A percentile compares a stretch with the other conserved stretches of the same genome.
phyloP scores from a whole-genome alignment of 345 rosid genomes.

The Dipteronia sinensis region DNA sequence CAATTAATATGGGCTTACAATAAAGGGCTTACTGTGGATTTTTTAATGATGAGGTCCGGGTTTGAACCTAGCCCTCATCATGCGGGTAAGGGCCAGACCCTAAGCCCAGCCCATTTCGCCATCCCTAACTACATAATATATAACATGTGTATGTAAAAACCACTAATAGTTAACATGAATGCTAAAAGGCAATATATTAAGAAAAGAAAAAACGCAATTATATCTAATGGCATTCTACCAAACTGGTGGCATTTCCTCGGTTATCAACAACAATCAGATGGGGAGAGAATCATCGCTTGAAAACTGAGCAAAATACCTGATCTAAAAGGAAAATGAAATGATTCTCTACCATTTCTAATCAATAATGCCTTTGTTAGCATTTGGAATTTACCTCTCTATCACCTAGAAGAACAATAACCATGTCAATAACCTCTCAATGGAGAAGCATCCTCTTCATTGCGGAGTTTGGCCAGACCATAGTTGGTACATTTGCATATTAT shows the following conservation, averaged over 20 bases:
- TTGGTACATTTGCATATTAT: slow-evolving; percentile 65
- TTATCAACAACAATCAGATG: slow-evolving; percentile 16
- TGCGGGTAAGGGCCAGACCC: too few relatives aligned
- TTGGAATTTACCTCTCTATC: slow-evolving; percentile 9
- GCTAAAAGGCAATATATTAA: neutral
- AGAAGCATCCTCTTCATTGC: slow-evolving; percentile 36
- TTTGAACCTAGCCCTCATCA: too few relatives aligned
- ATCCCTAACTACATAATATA: too few relatives aligned
- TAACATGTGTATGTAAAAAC: neutral
- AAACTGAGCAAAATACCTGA: slow-evolving; percentile 19
- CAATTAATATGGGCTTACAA: too few relatives aligned
- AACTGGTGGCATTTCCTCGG: slow-evolving; percentile 17
- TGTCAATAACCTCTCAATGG: slow-evolving; percentile 13
- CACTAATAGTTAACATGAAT: neutral
- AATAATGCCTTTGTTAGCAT: slow-evolving; percentile 23
- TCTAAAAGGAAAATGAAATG: slow-evolving; percentile 7
- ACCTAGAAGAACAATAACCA: slow-evolving; percentile 16
- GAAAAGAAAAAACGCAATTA: neutral
- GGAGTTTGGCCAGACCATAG: slow-evolving; percentile 59
- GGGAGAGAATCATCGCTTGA: neutral
- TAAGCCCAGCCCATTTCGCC: too few relatives aligned
- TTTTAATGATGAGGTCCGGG: too few relatives aligned
- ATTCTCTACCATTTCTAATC: slow-evolving; percentile 17
- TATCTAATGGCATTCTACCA: slow-evolving; percentile 2
- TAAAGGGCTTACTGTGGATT: too few relatives aligned